Evolutionary conservation across 2,329 filamentous ascomycete genomes (phyloP).

Genomic region (Fusarium drepaniforme): DNA sequence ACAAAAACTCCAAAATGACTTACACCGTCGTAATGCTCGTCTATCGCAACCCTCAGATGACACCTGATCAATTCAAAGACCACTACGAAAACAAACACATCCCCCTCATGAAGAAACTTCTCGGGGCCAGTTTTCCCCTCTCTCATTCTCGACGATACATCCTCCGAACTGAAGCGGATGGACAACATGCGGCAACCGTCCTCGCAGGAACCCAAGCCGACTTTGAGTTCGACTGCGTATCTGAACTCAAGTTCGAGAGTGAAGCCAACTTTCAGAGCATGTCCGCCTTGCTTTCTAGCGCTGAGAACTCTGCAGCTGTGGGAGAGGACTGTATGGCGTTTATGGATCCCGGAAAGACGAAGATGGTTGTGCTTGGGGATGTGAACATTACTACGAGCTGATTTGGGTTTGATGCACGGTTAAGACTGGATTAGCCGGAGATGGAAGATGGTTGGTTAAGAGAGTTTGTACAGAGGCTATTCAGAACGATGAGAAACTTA

Average conservation of each 20-base stretch:
- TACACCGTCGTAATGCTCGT: not conserved
- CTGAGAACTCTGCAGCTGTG: not conserved
- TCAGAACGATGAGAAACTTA: not conserved
- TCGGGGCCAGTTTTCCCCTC: not conserved
- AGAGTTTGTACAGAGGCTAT: not conserved
- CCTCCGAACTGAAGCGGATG: not conserved
- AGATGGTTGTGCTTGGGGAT: not conserved
- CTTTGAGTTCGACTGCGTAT: not conserved
- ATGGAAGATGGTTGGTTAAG: not conserved
- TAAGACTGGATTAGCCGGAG: not conserved
- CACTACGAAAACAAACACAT: constrained; percentile 9
- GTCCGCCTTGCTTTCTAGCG: not conserved
- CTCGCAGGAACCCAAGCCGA: not conserved
- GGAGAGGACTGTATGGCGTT: not conserved
- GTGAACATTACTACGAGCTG: not conserved
- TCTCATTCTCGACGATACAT: not conserved
- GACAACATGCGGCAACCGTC: not conserved
- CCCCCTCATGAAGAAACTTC: not conserved
- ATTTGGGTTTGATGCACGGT: not conserved
- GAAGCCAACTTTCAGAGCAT: not conserved
- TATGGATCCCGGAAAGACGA: not conserved
- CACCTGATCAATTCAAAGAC: not conserved
- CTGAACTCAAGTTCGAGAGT: not conserved
- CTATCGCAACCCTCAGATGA: not conserved
- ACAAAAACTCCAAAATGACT: not conserved